phyloP scores from a whole-genome alignment of 805 yeast species.

The Candida ascalaphidarum region DNA sequence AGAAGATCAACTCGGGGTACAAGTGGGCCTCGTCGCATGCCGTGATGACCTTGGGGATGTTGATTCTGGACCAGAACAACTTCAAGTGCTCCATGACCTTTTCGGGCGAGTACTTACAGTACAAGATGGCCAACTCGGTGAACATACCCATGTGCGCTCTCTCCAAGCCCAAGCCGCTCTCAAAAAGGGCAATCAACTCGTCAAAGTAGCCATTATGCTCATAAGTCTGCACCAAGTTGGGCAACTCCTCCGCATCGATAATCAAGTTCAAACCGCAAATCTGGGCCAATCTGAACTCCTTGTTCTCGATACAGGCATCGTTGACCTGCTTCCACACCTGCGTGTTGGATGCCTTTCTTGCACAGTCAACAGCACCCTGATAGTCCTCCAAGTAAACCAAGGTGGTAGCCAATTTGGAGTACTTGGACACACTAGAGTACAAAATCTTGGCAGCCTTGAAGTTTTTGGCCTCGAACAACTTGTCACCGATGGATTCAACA shows the following conservation, averaged over 20 bases:
- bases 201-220: constrained; percentile 87
- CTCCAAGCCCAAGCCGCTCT: constrained; percentile 92
- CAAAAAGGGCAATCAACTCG: constrained; percentile 86
- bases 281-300: constrained; percentile 94
- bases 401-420: constrained; percentile 95
- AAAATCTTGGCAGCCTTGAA: constrained; percentile 91
- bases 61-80: constrained; percentile 95
- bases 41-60: constrained; percentile 92
- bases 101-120: constrained; percentile 83
- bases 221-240: constrained; percentile 78
- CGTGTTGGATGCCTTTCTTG: constrained; percentile 92
- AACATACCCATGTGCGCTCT: constrained; percentile 99
- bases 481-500: constrained; percentile 86
- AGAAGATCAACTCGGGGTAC: constrained; percentile 93
- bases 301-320: constrained; percentile 90
- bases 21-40: constrained; percentile 91
- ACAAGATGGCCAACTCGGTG: constrained; percentile 87
- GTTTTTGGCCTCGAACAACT: constrained; percentile 68
- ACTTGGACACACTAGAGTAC: constrained; percentile 80
- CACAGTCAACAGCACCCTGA: constrained; percentile 97
- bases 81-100: constrained; percentile 94
- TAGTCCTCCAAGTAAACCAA: constrained; percentile 86
- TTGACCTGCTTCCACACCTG: constrained; percentile 97
- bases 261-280: constrained; percentile 96
- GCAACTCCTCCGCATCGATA: constrained; percentile 94